Evolutionary conservation across 257 asterid species (phyloP), one percentile per base, ranked within the genome.

Genomic region (Anisodus tanguticus): DNA sequence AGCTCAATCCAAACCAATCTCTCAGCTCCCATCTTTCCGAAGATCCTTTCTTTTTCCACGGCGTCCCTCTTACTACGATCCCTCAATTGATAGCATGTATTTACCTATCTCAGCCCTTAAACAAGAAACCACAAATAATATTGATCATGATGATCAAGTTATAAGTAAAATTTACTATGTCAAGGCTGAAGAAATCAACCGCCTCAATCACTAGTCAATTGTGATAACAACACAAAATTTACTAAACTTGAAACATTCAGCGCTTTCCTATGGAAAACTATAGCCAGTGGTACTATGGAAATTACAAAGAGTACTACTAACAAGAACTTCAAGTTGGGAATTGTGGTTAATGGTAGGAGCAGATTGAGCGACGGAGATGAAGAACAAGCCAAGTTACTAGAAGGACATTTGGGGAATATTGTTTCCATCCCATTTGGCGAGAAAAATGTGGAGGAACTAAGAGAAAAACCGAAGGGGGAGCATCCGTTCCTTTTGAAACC

Each of bases 161-260:
- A 90, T 89, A 41, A 93, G 97, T 43, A 93, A 97, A 41, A 91
- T 94, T 15, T 94, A 91, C 66, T 91, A 90, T 82, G 85, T 92
- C 58, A 81, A 86, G 63, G 84, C 92, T 4, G 89, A 89, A 8
- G 84, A 83, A 10, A 41, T 91, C 81, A 47, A 12, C 45, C 70
- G 74, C 31, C 91, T 94, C 98, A 92, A 55, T 57, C 86, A 4
- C 12, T 82, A n/a, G 95, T 95, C 77, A 93, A 91, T 55, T 4
- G 10, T 0, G 87, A 83, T 12, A 22, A 10, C 13, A 13, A 16
- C 53, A 72, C 69, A 67, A 59, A 17, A 4, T 15, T 19, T 47
- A 89, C 87, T 2, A 94, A 94, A 84, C 81, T 94, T 15, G 95
- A 89, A 82, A 90, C 95, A 0, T 93, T 94, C 84, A 86, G 90